Conservation (phyloP, 2,329 filamentous ascomycete genomes). For the Colletotrichum sp. region DNA sequence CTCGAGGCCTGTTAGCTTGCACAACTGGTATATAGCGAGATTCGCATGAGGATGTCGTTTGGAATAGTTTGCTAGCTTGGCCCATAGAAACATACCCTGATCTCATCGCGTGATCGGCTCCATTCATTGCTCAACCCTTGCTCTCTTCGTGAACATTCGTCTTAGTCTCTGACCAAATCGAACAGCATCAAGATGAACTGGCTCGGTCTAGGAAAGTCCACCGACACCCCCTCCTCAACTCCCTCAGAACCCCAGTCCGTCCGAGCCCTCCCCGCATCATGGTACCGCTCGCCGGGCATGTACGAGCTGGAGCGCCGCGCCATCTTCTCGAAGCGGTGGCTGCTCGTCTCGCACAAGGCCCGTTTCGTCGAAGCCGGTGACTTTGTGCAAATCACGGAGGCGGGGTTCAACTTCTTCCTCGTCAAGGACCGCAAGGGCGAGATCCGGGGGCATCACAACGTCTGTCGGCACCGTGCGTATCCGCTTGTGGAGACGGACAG, state of each 20-base stretch:
- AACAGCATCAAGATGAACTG: neutral
- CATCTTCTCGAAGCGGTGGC: conserved; percentile 41
- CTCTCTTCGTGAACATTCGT: rapidly evolving
- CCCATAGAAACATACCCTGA: neutral
- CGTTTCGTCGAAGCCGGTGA: conserved; percentile 26
- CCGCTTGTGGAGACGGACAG: neutral
- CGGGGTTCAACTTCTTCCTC: neutral
- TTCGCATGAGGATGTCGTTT: neutral
- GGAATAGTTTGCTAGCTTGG: neutral
- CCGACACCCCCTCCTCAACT: neutral
- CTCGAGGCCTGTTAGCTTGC: neutral
- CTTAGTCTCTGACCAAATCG: rapidly evolving
- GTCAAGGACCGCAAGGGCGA: neutral
- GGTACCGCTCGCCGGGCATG: conserved; percentile 33
- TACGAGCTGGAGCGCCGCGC: conserved; percentile 44
- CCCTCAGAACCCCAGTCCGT: neutral
- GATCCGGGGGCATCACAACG: neutral
- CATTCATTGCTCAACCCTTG: neutral
- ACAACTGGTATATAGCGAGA: neutral
- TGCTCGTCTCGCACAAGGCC: conserved; percentile 26
- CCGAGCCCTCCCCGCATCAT: conserved; percentile 25
- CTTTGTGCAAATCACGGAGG: neutral
- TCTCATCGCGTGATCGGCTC: neutral
- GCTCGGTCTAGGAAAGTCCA: neutral
- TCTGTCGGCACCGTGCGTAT: neutral